A percentile compares a stretch with the other conserved stretches of the same genome.
Evolutionary conservation across 2,329 filamentous ascomycete species (phyloP).

Genomic region (Graphiopsis chlorocephala): DNA sequence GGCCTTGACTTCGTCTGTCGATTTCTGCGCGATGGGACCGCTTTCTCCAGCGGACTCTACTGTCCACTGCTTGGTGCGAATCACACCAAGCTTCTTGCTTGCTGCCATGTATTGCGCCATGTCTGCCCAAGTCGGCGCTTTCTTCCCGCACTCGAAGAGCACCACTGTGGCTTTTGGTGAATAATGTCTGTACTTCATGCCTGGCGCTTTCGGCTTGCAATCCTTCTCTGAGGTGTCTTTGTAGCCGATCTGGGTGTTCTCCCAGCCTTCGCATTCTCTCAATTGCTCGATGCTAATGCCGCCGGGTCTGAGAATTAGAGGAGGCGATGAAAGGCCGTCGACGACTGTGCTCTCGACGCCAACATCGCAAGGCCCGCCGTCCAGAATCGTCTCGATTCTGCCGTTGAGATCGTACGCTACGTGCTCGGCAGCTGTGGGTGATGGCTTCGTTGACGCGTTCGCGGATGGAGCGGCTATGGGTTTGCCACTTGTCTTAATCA

Average conservation of each 20-base stretch:
- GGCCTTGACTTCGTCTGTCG: background rate
- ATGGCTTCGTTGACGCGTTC: slow-evolving; percentile 90
- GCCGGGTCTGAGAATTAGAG: slow-evolving; percentile 79
- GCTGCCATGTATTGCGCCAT: slow-evolving; percentile 29
- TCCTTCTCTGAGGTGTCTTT: slow-evolving; percentile 68
- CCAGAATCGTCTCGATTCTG: slow-evolving; percentile 80
- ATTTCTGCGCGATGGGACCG: background rate
- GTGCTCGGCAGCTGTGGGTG: slow-evolving; percentile 85
- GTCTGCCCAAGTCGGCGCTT: slow-evolving; percentile 30
- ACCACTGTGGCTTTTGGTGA: slow-evolving; percentile 79
- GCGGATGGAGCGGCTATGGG: slow-evolving; percentile 90
- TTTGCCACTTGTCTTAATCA: slow-evolving; percentile 74
- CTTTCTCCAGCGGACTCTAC: slow-evolving; percentile 11
- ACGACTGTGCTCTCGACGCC: slow-evolving; percentile 97
- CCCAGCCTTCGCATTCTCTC: slow-evolving; percentile 73
- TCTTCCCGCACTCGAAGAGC: slow-evolving; percentile 60
- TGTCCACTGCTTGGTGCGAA: slow-evolving; percentile 38
- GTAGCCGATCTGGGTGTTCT: slow-evolving; percentile 72
- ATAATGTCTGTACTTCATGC: slow-evolving; percentile 99
- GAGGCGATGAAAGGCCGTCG: slow-evolving; percentile 79
- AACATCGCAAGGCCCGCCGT: slow-evolving; percentile 81
- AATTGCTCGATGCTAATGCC: slow-evolving; percentile 82
- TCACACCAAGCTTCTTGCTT: slow-evolving; percentile 38
- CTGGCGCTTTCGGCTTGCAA: slow-evolving; percentile 74
- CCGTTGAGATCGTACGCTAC: slow-evolving; percentile 81